These are phyloP conservation scores for Passalora sequoiae DNA, from an alignment of 2,329 filamentous ascomycete genomes.

Conservation along the genomic window DNA sequence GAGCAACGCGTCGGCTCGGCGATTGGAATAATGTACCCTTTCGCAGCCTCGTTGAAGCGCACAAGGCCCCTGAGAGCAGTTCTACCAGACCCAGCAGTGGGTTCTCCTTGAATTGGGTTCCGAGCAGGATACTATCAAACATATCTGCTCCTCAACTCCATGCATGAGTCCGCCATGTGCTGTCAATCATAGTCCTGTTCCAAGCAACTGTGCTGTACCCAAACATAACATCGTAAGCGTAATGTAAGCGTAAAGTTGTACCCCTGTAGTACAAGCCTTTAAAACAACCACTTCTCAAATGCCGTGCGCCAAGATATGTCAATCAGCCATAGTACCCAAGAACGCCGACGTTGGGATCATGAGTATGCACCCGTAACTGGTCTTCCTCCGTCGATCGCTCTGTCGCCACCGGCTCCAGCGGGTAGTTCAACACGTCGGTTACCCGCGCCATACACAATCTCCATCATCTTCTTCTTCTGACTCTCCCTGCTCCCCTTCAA, in stretches of 20 bases:
- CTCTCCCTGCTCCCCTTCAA: conserved; percentile 68
- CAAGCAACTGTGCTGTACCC: too few relatives aligned
- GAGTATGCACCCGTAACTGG: conserved; percentile 5
- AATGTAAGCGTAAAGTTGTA: too few relatives aligned
- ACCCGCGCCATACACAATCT: conserved; percentile 31
- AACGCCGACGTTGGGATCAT: conserved; percentile 6
- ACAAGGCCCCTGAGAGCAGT: too few relatives aligned
- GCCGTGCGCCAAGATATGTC: background rate
- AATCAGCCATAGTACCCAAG: too few relatives aligned
- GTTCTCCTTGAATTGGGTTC: background rate
- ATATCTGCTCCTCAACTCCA: background rate
- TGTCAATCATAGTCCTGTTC: too few relatives aligned
- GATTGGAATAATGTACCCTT: too few relatives aligned
- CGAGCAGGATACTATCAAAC: background rate
- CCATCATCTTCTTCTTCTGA: conserved; percentile 49
- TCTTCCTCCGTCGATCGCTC: conserved; percentile 15
- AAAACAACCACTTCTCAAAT: too few relatives aligned
- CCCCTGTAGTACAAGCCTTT: too few relatives aligned
- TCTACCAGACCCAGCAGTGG: too few relatives aligned
- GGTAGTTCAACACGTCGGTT: conserved; percentile 19
- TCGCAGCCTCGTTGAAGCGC: too few relatives aligned
- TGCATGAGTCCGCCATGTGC: background rate
- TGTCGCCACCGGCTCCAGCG: conserved; percentile 8
- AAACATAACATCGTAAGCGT: too few relatives aligned
- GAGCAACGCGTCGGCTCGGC: too few relatives aligned